Base-by-base conservation (phyloP, 1,139 yeast species). In the Taphrina deformans region DNA sequence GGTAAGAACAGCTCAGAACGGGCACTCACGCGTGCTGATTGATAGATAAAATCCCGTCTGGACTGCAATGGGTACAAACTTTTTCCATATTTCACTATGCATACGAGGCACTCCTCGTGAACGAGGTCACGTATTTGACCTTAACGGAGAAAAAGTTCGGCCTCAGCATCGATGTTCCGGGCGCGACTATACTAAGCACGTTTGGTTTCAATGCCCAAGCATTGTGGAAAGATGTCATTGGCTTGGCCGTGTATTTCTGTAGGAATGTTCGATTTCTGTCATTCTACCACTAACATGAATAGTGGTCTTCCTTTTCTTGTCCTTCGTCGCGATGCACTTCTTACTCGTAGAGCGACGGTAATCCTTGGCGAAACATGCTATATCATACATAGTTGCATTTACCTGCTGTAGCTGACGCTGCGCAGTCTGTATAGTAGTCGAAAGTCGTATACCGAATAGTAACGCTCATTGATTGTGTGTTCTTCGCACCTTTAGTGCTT, bases 81-180 rank as follows among this genome's bases (percentile, higher is more conserved):
- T 75, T 91, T 41, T 90, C 97, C 0, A 84, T 93, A 63, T 93
- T 92, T 82, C 98, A 93, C 75, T 93, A 91, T 73, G 97, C 97
- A 0, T 93, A 92, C 74, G 99, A 93, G 74, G 89, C 97, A 0
- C 79, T 93, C 70, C 82, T 92, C 1, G 92, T 93, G 64, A 93
- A 93, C 74, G 99, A 93, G 75, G 98, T 93, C n/a, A 88, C 86
- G 73, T 89, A 89, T 60, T 80, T 93, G 73, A 86, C 90, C 12
- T 80, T 93, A 71, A 85, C 85, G 69, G 99, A 93, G 74, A 86
- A 86, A 74, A 93, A 93, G 76, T 93, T 86, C 73, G 99, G 99
- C 0, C 81, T 93, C 51, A 88, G 93, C 61, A 93, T 93, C 70
- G 97, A 91, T 75, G 96, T 93, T n/a, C 99, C 99, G 0, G 99